Evolutionary conservation across 208 protist genomes (phyloP).

Genomic region (Phytomonas francai): DNA sequence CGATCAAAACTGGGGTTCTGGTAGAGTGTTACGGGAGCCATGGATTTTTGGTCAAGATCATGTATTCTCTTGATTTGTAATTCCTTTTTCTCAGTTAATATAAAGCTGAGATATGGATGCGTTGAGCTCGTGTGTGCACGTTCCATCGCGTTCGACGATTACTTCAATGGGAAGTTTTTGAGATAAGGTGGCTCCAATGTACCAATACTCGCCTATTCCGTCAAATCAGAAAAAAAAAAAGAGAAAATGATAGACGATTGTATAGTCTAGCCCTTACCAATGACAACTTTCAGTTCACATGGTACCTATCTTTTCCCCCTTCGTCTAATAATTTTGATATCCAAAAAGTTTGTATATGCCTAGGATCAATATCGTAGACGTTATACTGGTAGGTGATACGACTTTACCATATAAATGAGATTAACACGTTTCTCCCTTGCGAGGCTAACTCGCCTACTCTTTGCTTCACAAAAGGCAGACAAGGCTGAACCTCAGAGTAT

Average conservation of each 20-base stretch:
- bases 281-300: no score
- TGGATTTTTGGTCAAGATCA: no score
- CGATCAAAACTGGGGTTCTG: no score
- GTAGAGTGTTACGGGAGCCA: neutral
- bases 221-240: slow-evolving; percentile 16
- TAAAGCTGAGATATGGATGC: no score
- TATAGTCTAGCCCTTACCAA: no score
- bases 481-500: slow-evolving; percentile 15
- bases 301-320: no score
- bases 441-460: slow-evolving; percentile 2
- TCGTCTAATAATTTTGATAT: neutral
- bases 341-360: slow-evolving; percentile 4
- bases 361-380: neutral
- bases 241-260: neutral
- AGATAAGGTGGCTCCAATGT: neutral
- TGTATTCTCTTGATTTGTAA: no score
- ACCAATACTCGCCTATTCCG: neutral
- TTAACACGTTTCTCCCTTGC: neutral
- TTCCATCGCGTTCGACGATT: no score
- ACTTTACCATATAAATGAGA: neutral
- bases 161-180: neutral
- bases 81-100: no score
- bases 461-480: slow-evolving; percentile 6
- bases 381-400: neutral
- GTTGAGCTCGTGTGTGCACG: no score